Evolutionary conservation across 2,329 filamentous ascomycete genomes (phyloP).

Genomic region (Calonectria pseudoturangicola): DNA sequence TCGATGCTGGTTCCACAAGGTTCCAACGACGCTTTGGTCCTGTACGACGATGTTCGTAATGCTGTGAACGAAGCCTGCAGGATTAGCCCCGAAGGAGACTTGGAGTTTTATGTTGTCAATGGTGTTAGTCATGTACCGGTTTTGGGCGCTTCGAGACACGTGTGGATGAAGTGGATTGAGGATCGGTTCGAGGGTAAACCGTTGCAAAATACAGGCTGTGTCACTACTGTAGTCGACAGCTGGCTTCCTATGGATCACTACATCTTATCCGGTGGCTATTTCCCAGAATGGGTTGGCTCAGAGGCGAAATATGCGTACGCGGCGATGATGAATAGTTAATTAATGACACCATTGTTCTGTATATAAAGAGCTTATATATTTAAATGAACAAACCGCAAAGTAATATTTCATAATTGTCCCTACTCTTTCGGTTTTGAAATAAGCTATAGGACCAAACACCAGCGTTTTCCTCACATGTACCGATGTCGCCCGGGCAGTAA

Average conservation of each 20-base stretch:
- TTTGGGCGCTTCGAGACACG: constrained; percentile 39
- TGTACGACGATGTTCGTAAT: constrained; percentile 20
- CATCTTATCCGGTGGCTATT: neutral
- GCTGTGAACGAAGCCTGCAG: constrained; percentile 44
- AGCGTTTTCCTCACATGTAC: too few species aligned
- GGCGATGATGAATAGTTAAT: neutral
- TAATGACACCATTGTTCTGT: too few species aligned
- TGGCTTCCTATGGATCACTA: constrained; percentile 7
- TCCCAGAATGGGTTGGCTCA: neutral
- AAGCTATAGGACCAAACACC: too few species aligned
- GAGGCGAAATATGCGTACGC: neutral
- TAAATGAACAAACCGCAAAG: too few species aligned
- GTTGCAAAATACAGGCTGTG: neutral
- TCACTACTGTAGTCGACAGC: neutral
- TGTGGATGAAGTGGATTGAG: constrained; percentile 49
- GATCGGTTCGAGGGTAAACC: constrained; percentile 42
- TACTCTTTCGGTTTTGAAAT: neutral
- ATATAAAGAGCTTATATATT: too few species aligned
- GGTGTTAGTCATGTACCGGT: constrained; percentile 41
- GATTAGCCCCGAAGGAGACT: constrained; percentile 26
- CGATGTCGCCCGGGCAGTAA: too few species aligned
- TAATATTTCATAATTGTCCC: neutral
- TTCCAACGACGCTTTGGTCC: constrained; percentile 49
- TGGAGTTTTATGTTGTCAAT: constrained; percentile 44
- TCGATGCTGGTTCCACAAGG: constrained; percentile 62